A percentile compares a stretch with the other conserved stretches of the same genome.
These are phyloP conservation scores for Monoraphidium neglectum DNA, from an alignment of 139 green algal species.

Conservation along the genomic window DNA sequence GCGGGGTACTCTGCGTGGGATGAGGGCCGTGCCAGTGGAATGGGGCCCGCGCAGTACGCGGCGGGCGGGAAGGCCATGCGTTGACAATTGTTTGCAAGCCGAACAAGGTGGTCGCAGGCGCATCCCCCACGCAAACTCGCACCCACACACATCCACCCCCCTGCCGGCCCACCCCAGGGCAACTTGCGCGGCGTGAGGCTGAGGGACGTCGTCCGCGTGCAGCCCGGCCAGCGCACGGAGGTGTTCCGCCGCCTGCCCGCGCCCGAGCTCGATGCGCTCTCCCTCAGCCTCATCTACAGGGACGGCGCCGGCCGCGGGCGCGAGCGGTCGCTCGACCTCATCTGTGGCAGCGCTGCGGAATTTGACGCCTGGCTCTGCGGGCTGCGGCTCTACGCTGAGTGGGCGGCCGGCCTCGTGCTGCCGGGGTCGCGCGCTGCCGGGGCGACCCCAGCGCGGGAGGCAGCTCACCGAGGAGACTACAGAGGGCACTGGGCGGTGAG, in stretches of 20 bases:
- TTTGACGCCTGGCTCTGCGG: conserved; percentile 65
- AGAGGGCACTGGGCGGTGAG: too few species aligned
- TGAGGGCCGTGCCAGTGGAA: too few species aligned
- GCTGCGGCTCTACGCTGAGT: conserved; percentile 14
- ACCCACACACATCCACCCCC: neutral
- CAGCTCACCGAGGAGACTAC: too few species aligned
- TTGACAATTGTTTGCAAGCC: neutral
- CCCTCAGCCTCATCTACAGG: conserved; percentile 76
- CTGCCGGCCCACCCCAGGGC: conserved; percentile 24
- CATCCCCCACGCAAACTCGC: neutral
- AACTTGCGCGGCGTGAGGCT: conserved; percentile 38
- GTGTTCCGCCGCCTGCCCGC: conserved; percentile 64
- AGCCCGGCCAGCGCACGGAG: conserved; percentile 63
- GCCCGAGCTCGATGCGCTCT: conserved; percentile 40
- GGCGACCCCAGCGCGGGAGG: too few species aligned
- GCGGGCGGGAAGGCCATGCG: neutral
- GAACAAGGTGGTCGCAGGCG: neutral
- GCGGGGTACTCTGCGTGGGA: neutral
- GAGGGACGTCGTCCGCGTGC: conserved; percentile 21
- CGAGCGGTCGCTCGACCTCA: conserved; percentile 73
- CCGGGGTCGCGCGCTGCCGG: neutral
- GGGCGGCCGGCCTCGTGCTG: neutral
- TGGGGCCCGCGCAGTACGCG: neutral
- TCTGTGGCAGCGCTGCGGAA: conserved; percentile 45
- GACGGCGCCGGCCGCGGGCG: conserved; percentile 37